Evolutionary conservation across 495 filamentous ascomycete genomes (phyloP), one percentile per base, ranked within the genome.

Genomic region (Aspergillus olivimuriae): DNA sequence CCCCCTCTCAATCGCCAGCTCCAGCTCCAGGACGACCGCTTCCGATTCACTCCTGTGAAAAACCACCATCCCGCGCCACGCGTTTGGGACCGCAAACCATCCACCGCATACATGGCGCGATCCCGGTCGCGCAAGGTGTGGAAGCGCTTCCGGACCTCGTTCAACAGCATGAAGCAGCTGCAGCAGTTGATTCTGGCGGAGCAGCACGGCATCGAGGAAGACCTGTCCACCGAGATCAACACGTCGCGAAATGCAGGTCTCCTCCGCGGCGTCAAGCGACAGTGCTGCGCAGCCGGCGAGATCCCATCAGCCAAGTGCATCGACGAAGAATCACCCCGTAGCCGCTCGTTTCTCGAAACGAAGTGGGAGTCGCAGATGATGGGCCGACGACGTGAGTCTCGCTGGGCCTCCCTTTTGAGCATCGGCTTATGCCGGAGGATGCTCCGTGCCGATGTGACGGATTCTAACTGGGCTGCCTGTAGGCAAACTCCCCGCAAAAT

Each of bases 1-100:
- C 11, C 11, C 15, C 20, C 31, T 11, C 32, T 33, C 22, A 40
- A 30, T 11, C 24, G 21, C 19, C 23, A 37, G 4, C 24, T 42
- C 8, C 46, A 47, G 4, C 24, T 28, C 6, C 49, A 43, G 34
- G 63, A 63, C 6, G 51, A 43, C 16, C 48, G 56, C 7, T 70
- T 69, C 51, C 62, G 56, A 22, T 70, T 65, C 40, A 67, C 61
- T 9, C 62, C 65, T 19, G 60, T 63, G 46, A 67, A 65, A 48
- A 38, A 34, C 15, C 48, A 52, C 26, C 46, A 44, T 62, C 58
- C 43, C 48, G 57, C 44, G 31, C 72, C 58, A 46, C 78, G 53
- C 62, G 59, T 65, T 62, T 70, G 61, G 76, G 81, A 65, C 64
- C 69, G 60, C 66, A 75, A 60, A 68, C 78, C 73, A 53, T 76